phyloP scores from a whole-genome alignment of 1,284 basidiomycete genomes.

The Pyrrhoderma noxium region DNA sequence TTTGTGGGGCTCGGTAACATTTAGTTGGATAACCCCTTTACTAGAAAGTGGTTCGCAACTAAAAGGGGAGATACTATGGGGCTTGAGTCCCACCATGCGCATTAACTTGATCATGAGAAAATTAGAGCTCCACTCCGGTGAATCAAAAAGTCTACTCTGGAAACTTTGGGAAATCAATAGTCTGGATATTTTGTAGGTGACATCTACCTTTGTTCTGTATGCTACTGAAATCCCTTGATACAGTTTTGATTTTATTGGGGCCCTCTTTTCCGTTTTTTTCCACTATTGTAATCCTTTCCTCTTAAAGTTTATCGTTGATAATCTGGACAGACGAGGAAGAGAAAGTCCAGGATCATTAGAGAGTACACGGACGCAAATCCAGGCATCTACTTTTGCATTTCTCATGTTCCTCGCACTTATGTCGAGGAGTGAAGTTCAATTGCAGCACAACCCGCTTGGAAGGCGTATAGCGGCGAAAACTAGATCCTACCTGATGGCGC shows the following conservation, averaged over 20 bases:
- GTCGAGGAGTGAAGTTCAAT: conserved; percentile 60
- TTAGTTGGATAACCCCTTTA: no score
- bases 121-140: no score
- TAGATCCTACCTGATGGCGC: conserved; percentile 67
- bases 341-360: background rate
- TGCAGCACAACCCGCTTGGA: conserved; percentile 73
- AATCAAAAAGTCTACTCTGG: no score
- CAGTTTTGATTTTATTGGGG: conserved; percentile 56
- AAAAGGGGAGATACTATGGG: no score
- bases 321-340: background rate
- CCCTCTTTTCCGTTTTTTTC: conserved; percentile 55
- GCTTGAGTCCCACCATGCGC: no score
- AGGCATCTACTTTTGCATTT: conserved; percentile 66
- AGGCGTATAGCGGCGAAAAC: conserved; percentile 67
- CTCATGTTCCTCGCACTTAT: conserved; percentile 57
- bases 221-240: background rate
- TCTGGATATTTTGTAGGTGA: no score
- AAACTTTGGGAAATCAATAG: no score
- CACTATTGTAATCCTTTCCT: conserved; percentile 66
- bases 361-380: conserved; percentile 39
- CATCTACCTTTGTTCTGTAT: background rate
- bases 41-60: no score
- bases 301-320: conserved; percentile 38
- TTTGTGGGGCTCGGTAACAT: no score
- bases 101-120: no score